Conservation (phyloP, 2,329 filamentous ascomycete genomes). For the Passalora sequoiae region DNA sequence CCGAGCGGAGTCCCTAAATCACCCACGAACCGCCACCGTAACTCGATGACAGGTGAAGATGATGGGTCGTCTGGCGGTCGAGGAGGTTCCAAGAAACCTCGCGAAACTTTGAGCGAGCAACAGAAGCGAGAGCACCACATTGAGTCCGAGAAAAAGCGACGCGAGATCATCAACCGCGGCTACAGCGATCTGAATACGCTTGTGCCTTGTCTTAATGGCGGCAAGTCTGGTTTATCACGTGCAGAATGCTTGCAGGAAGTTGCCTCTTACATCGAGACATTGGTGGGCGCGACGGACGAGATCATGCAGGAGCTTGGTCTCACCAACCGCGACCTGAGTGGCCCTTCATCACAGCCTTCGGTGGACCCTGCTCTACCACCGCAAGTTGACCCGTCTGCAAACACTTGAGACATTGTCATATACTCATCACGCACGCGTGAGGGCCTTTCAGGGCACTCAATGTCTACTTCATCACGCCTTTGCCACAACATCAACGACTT, state of each 20-base stretch:
- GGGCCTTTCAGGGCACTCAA: not conserved
- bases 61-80: not conserved
- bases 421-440: not conserved
- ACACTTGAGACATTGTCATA: not conserved
- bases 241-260: conserved; percentile 71
- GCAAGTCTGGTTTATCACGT: conserved; percentile 66
- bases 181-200: conserved; percentile 75
- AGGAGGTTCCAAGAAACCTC: conserved; percentile 8
- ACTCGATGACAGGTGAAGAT: conserved; percentile 1
- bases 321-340: not conserved
- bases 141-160: conserved; percentile 77
- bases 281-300: conserved; percentile 60
- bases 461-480: not conserved
- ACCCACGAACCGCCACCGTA: not conserved
- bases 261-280: conserved; percentile 69
- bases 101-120: conserved; percentile 63
- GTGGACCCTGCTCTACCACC: not conserved
- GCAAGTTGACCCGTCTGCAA: not conserved
- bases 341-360: not conserved
- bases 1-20: conserved; percentile 2
- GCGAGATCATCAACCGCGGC: conserved; percentile 73
- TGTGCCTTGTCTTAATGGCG: conserved; percentile 67
- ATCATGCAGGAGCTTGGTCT: conserved; percentile 8
- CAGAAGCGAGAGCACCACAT: conserved; percentile 86
- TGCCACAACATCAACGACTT: not conserved